Evolutionary conservation across 352 stramenopile genomes (phyloP), one percentile per base, ranked within the genome.

Genomic region (Phytophthora multivora): DNA sequence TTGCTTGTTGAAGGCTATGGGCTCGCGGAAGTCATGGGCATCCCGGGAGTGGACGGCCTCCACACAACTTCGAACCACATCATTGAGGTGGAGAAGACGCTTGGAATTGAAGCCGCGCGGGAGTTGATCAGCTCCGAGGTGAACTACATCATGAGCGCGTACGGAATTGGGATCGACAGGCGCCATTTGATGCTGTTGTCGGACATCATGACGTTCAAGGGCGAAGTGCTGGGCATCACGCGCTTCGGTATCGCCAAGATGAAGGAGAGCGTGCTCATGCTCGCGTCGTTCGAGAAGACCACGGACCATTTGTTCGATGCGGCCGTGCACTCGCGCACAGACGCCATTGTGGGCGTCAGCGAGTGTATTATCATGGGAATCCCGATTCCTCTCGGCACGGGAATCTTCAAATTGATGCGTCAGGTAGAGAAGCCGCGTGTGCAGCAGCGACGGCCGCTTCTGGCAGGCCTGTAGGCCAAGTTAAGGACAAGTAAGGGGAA

Each of bases 331-430:
- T 97, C 90, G 26, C 87, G 97, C 56, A 97, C 90, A 51, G 98
- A 99, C 69, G 89, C 94, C 16, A 99, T 99, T 73, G 96, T 99
- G 23, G 98, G 98, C 33, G 98, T 99, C 48, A 98, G 93, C 42
- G 94, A 99, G 79, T 99, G 97, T 63, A 99, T 99, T 71, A 99
- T 99, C 75, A 99, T 99, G 97, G 98, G 98, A n/a, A 98, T 98
- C 45, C 97, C 97, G 35, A 98, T 99, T 61, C 96, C 95, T 7
- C 60, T 99, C 46, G 98, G 98, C 35, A 99, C 97, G 25, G 98
- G 98, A 33, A 87, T 99, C 31, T 99, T 99, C 79, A 98, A 99
- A 66, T 74, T 99, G 23, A 66, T 98, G 41, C 84, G 84, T 39
- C 79, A 93, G 59, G 86, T 93, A 0, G 84, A 93, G 13, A 91